Percentiles rank a stretch among this genome's conserved stretches.
Evolutionary conservation across 805 yeast genomes (phyloP).

Genomic region (Pichia insulana): DNA sequence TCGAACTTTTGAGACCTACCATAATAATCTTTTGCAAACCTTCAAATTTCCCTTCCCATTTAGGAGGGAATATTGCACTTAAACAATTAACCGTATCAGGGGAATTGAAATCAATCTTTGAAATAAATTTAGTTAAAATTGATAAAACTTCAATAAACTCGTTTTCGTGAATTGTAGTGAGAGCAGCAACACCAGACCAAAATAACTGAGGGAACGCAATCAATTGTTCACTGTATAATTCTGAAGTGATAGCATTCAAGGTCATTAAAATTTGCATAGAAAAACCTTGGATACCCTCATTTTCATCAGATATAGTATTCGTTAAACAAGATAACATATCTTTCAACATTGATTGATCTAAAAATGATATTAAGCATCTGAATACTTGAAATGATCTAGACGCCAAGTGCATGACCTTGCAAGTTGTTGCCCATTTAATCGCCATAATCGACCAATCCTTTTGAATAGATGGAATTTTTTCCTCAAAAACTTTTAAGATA

Average conservation of each 20-base stretch:
- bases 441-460: conserved; percentile 81
- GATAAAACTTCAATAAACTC: conserved; percentile 86
- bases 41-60: conserved; percentile 92
- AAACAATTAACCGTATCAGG: conserved; percentile 79
- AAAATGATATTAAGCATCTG: conserved; percentile 68
- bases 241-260: conserved; percentile 83
- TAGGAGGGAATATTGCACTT: conserved; percentile 81
- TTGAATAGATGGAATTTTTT: conserved; percentile 44
- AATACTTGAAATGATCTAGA: conserved; percentile 93
- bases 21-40: conserved; percentile 75
- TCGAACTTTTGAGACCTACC: conserved; percentile 76
- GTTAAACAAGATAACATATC: conserved; percentile 92
- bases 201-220: conserved; percentile 87
- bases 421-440: conserved; percentile 90
- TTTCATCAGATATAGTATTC: conserved; percentile 85
- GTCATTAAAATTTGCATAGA: conserved; percentile 97
- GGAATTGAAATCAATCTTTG: conserved; percentile 79
- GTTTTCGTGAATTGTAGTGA: conserved; percentile 83
- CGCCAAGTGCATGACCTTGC: conserved; percentile 95
- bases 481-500: conserved; percentile 47
- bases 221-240: conserved; percentile 65
- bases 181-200: conserved; percentile 91
- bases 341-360: conserved; percentile 81
- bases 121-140: conserved; percentile 69
- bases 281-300: conserved; percentile 88